Percentiles rank a stretch among this genome's conserved stretches.
Conservation (phyloP, 768 basidiomycete species). For the Amanita jacksonii region DNA sequence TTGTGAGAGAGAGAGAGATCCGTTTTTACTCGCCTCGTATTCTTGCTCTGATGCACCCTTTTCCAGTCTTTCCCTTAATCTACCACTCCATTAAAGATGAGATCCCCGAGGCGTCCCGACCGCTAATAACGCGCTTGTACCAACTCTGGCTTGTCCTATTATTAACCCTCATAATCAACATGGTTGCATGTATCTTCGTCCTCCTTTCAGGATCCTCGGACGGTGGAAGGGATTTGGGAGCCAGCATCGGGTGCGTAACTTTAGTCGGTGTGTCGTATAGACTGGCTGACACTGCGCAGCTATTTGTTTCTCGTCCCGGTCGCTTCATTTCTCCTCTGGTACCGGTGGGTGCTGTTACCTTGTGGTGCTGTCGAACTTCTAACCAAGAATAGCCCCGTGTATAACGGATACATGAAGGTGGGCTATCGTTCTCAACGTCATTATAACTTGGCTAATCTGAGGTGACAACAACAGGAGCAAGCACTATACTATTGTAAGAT, state of each 20-base stretch:
- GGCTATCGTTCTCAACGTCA: slow-evolving; percentile 16
- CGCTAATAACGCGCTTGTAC: slow-evolving; percentile 79
- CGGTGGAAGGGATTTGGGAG: slow-evolving; percentile 73
- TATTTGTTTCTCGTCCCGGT: slow-evolving; percentile 72
- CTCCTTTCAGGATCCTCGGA: slow-evolving; percentile 68
- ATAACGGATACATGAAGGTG: slow-evolving; percentile 97
- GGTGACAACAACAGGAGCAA: slow-evolving; percentile 64
- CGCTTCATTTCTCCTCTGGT: slow-evolving; percentile 90
- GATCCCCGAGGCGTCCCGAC: slow-evolving; percentile 73
- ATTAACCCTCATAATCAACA: slow-evolving; percentile 76
- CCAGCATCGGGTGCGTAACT: slow-evolving; percentile 63
- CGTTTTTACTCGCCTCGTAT: slow-evolving; percentile 12
- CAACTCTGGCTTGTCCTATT: slow-evolving; percentile 90
- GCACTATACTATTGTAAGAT: slow-evolving; percentile 84
- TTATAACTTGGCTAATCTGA: slow-evolving; percentile 14
- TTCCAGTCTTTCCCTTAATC: slow-evolving; percentile 82
- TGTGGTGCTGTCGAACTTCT: slow-evolving; percentile 9
- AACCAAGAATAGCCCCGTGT: slow-evolving; percentile 61
- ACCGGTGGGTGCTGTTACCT: slow-evolving; percentile 48
- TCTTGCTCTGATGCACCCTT: slow-evolving; percentile 12
- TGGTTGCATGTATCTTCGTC: slow-evolving; percentile 83
- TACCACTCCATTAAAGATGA: slow-evolving; percentile 90
- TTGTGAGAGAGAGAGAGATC: slow-evolving; percentile 53
- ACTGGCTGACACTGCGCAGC: slow-evolving; percentile 29
- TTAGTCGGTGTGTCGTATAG: slow-evolving; percentile 11